Conservation (phyloP, 805 yeast species). For the Barnettozyma pratensis region DNA sequence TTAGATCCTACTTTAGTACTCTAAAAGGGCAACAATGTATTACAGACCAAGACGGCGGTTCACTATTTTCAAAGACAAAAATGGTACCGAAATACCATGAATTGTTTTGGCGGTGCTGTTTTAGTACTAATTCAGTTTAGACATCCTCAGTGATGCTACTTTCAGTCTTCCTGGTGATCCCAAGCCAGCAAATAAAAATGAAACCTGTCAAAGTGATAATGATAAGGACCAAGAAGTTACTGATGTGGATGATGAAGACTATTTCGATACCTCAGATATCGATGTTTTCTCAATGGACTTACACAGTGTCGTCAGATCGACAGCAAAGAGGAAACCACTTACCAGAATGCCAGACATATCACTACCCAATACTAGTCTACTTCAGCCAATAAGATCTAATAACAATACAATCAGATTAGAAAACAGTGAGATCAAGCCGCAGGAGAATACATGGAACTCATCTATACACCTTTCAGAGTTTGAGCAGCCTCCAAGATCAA, state of each 20-base stretch:
- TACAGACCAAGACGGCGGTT: conserved; percentile 18
- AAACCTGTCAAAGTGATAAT: neutral
- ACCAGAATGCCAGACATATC: neutral
- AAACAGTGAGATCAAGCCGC: neutral
- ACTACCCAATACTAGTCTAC: neutral
- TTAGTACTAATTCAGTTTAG: neutral
- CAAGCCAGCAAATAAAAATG: neutral
- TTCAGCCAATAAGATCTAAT: neutral
- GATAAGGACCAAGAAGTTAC: neutral
- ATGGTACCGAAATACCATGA: conserved; percentile 8
- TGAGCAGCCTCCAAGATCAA: conserved; percentile 23
- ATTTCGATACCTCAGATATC: conserved; percentile 1
- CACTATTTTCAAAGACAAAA: conserved; percentile 20
- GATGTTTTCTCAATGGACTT: conserved; percentile 15
- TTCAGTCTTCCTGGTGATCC: conserved; percentile 8
- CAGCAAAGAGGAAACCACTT: neutral
- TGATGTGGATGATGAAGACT: neutral
- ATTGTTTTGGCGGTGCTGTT: neutral
- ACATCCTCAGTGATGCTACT: conserved; percentile 10
- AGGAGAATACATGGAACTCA: neutral
- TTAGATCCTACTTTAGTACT: neutral
- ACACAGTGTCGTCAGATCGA: conserved; percentile 3
- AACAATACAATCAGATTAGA: neutral
- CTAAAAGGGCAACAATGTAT: conserved; percentile 9
- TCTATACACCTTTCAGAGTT: conserved; percentile 25